Base-by-base conservation (phyloP, 2,329 filamentous ascomycete species). In the Verticillium zaregamsianum region DNA sequence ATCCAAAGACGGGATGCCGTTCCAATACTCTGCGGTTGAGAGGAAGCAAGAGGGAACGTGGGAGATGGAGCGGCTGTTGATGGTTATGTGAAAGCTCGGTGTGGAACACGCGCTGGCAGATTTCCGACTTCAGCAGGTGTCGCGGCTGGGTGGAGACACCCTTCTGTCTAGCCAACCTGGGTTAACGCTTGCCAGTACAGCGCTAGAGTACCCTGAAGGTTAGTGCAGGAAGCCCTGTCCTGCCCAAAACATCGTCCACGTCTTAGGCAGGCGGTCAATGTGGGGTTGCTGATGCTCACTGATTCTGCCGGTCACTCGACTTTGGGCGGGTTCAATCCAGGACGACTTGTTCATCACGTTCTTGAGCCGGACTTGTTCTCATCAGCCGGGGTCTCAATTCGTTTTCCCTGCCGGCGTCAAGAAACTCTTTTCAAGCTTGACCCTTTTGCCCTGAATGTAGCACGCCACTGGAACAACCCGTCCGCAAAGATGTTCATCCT, bases 401-500 rank as follows among this genome's bases (percentile, higher is more conserved):
- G 4, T 14, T 20, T 23, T 25, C 45, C 20, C 20, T 23, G 45
- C 20, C n/a, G 11, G 20, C 9, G 12, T 11, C 20, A 12, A 25
- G 20, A 20, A 23, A 6, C 33, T 14, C 14, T 14, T 14, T 9
- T 52, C 8, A 25, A 12, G 9, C 20, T 12, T 52, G 5, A 4
- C 14, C 5, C 8, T 5, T 6, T 52, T 52, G 45, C 45, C 20
- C n/a, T 52, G 45, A 20, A 52, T 52, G 45, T 52, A 52, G 45
- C 45, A 25, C n/a, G 11, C 5, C 20, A 23, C 20, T 12, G n/a
- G 7, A 14, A 20, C 11, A 57, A 2, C 15, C 23, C 35, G 25
- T 12, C 54, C 32, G 32, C 55, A n/a, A 49, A 25, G 6, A 84
- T 84, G 82, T 84, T 84, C 66, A 83, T 84, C 63, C 72, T 84